Percentiles rank a stretch among this genome's conserved stretches.
phyloP scores from a whole-genome alignment of 768 basidiomycete genomes.

The Lentinula aciculospora region DNA sequence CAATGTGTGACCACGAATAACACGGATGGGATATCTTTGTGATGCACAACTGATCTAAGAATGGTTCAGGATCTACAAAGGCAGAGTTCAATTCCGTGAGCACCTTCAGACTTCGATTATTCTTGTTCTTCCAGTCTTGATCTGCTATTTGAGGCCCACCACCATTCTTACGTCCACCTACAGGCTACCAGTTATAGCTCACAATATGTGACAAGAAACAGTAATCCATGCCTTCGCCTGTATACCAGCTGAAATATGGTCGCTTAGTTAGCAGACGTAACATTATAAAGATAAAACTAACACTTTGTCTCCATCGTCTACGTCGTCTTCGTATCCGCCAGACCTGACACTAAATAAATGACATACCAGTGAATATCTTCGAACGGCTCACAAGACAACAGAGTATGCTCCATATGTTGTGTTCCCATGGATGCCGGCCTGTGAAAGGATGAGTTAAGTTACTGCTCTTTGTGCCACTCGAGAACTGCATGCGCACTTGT shows the following conservation, averaged over 20 bases:
- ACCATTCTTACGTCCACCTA: background rate
- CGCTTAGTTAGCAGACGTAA: background rate
- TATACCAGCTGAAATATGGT: background rate
- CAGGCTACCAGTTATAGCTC: background rate
- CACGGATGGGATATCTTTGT: background rate
- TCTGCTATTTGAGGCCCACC: background rate
- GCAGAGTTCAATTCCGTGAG: too few species aligned
- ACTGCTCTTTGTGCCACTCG: background rate
- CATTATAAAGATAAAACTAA: background rate
- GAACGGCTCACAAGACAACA: slow-evolving; percentile 1
- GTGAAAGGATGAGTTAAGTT: background rate
- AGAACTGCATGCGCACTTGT: background rate
- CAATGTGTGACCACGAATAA: slow-evolving; percentile 1
- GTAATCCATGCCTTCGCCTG: background rate
- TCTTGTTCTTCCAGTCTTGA: slow-evolving; percentile 1
- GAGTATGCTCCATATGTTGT: background rate
- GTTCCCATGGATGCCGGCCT: slow-evolving; percentile 2
- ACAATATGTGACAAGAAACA: background rate
- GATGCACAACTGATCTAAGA: background rate
- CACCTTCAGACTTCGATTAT: background rate
- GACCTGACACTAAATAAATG: background rate
- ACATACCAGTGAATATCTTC: background rate
- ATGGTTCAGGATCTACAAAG: background rate
- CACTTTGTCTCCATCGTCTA: background rate
- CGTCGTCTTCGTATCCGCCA: slow-evolving; percentile 3